Evolutionary conservation across 192 early-diverging fungal genomes (phyloP).

Genomic region (Gaertneriomyces semiglobifer): DNA sequence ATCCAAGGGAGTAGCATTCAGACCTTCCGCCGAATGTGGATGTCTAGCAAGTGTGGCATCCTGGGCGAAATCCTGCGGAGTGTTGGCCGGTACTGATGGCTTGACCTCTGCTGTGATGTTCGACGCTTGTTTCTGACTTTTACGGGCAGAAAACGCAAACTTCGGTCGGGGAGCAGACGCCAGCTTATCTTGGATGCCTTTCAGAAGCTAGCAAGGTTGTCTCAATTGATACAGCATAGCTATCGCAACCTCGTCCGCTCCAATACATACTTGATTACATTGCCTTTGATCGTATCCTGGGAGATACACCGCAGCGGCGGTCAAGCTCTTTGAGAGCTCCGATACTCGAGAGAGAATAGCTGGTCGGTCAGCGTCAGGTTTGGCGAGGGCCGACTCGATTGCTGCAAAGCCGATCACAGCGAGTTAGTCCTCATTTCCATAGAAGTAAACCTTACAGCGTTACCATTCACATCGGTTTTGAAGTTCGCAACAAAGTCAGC

Average conservation of each 20-base stretch:
- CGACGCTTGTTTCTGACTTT: not conserved
- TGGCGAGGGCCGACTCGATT: not conserved
- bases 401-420: not conserved
- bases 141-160: constrained; percentile 56
- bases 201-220: constrained; percentile 9
- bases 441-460: not conserved
- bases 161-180: constrained; percentile 34
- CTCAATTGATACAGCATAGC: not conserved
- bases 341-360: constrained; percentile 38
- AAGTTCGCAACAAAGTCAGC: constrained; percentile 20
- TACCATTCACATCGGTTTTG: constrained; percentile 10
- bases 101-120: not conserved
- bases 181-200: constrained; percentile 45
- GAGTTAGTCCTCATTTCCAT: not conserved
- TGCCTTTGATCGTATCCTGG: constrained; percentile 68
- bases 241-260: not conserved
- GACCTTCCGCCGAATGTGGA: not conserved
- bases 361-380: not conserved
- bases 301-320: constrained; percentile 60
- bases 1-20: not conserved
- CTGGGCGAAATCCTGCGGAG: not conserved
- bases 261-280: constrained; percentile 45
- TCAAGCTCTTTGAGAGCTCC: constrained; percentile 55
- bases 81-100: not conserved
- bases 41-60: not conserved